These are phyloP conservation scores for Pseudonitzschia multiseries DNA, from an alignment of 108 stramenopile species.

Conservation along the genomic window DNA sequence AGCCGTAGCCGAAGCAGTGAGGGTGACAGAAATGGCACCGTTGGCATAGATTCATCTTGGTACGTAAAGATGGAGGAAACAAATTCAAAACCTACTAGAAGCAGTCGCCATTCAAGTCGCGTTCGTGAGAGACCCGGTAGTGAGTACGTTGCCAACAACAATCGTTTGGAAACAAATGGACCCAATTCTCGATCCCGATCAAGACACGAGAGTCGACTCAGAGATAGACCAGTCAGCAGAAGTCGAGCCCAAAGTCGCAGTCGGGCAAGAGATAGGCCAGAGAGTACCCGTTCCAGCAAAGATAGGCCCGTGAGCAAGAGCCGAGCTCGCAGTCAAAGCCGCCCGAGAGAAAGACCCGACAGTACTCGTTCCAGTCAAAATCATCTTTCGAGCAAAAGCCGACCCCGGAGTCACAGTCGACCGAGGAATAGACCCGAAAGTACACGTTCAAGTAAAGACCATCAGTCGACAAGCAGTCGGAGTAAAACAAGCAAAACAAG, in stretches of 20 bases:
- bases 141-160: neutral
- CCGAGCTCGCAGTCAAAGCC: neutral
- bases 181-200: neutral
- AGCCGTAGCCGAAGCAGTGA: conserved; percentile 1
- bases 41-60: conserved; percentile 1
- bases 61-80: conserved; percentile 8
- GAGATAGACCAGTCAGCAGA: neutral
- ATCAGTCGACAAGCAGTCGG: neutral
- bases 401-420: neutral
- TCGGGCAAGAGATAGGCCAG: neutral
- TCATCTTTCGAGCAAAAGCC: neutral
- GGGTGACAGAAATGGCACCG: too few species aligned
- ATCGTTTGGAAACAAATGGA: neutral
- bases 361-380: neutral
- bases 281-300: neutral
- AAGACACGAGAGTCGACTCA: neutral
- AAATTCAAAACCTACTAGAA: neutral
- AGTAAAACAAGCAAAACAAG: too few species aligned
- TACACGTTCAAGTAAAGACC: too few species aligned
- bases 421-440: neutral
- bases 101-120: neutral
- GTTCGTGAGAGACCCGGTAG: neutral
- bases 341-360: neutral
- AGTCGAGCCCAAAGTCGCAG: conserved; percentile 1
- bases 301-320: neutral